These are phyloP conservation scores for Penicillium maclennaniae DNA, from an alignment of 495 filamentous ascomycete species.

Conservation along the genomic window DNA sequence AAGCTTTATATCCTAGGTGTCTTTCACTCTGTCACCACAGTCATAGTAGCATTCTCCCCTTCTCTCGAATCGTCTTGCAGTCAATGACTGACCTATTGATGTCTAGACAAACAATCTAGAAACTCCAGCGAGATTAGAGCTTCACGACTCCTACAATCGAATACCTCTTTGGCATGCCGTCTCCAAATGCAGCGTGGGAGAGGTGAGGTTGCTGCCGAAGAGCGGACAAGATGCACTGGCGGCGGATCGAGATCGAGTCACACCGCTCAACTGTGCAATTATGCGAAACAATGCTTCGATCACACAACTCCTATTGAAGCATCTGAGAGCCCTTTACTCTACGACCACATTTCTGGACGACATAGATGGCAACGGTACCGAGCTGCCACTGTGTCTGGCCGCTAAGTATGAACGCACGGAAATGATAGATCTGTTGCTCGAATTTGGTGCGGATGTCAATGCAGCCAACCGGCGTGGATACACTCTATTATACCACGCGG, in stretches of 20 bases:
- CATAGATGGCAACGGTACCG: not conserved
- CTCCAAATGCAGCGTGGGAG: too few relatives aligned
- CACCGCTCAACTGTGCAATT: constrained; percentile 4
- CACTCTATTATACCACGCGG: not conserved
- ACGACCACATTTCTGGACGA: not conserved
- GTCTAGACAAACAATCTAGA: too few relatives aligned
- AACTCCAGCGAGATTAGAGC: too few relatives aligned
- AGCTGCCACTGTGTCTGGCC: not conserved
- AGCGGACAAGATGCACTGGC: too few relatives aligned
- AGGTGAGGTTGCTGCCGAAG: too few relatives aligned
- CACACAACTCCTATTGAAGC: constrained; percentile 1
- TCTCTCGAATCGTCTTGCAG: too few relatives aligned
- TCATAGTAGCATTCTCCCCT: too few relatives aligned
- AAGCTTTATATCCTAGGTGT: too few relatives aligned
- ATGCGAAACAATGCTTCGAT: not conserved
- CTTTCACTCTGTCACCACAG: too few relatives aligned
- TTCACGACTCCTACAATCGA: too few relatives aligned
- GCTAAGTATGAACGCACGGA: not conserved
- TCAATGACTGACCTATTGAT: too few relatives aligned
- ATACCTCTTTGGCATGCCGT: too few relatives aligned
- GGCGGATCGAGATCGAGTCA: not conserved
- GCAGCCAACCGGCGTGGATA: not conserved
- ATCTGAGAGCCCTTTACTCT: not conserved
- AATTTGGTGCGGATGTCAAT: not conserved
- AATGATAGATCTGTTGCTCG: constrained; percentile 1